Base-by-base conservation (phyloP, 768 basidiomycete genomes). In the Clathrus columnatus region DNA sequence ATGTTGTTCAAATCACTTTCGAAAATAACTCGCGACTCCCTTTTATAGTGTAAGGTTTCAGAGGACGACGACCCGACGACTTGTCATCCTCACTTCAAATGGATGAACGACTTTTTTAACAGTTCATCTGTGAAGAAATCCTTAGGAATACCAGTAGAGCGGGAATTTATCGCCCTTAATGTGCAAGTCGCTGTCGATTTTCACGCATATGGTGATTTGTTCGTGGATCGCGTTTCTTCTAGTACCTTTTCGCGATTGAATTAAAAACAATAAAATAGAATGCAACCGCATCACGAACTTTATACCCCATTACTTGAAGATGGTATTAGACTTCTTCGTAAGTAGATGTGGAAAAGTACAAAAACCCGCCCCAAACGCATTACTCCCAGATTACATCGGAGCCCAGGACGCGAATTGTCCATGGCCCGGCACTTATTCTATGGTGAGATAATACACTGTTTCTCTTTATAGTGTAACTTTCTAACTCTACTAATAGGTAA, bases 391-490 rank as follows among this genome's bases (percentile, higher is more conserved):
- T 53, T 68, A 64, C 36, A 56, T 70, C 29, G 69, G 69, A 5
- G 61, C 61, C 5, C 60, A 63, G 18, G 69, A 68, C 47, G 65
- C 63, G 0, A 70, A 66, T 55, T 66, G 64, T 51, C 62, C 64
- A 10, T 68, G 65, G 67, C 66, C 63, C 0, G 67, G 68, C 2
- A 56, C 65, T 11, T 42, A 68, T 24, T 68, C 68, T 1, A 67
- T 64, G 36, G 68, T 70, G 36, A 41, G 67, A 59, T 20, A 8
- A 3, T 36, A 36, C 36, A 36, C n/a, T n/a, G 30, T 8, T 14
- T 8, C 8, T 44, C 17, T 51, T 41, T 14, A 16, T 16, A 20
- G 14, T 32, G 1, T 0, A 20, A 17, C 2, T 10, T 26, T 5
- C 45, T 43, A 43, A 26, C 5, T 23, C 14, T 16, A 23, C 3